A percentile compares a stretch with the other conserved stretches of the same genome.
Conservation (phyloP, 306 rosid species). For the Macrotyloma uniflorum region DNA sequence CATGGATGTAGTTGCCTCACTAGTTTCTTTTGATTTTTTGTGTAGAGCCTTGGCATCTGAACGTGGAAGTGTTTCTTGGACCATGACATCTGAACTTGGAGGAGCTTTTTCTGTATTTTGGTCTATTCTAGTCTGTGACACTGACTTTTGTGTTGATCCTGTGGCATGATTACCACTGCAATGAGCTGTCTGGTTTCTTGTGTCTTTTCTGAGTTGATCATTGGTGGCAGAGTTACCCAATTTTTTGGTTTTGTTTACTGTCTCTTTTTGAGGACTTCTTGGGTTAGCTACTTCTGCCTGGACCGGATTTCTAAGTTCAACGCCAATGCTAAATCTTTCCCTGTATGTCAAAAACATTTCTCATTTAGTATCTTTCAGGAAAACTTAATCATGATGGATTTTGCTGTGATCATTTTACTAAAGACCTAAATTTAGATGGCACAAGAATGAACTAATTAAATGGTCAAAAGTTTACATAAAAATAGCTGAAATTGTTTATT, state of each 20-base stretch:
- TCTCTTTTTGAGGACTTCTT: constrained; percentile 35
- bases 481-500: background rate
- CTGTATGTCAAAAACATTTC: constrained; percentile 46
- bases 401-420: background rate
- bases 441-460: constrained; percentile 8
- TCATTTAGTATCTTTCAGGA: background rate
- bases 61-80: constrained; percentile 31
- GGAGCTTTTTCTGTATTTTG: constrained; percentile 27
- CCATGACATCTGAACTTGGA: constrained; percentile 30
- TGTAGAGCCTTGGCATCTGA: constrained; percentile 29
- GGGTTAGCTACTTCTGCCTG: constrained; percentile 38
- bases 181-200: constrained; percentile 14
- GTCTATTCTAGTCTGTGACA: background rate
- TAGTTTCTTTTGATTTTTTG: constrained; percentile 30
- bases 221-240: constrained; percentile 29
- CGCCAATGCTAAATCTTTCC: constrained; percentile 56
- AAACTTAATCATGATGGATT: background rate
- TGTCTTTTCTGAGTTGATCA: constrained; percentile 31
- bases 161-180: constrained; percentile 15
- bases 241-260: background rate
- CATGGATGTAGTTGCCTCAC: constrained; percentile 39
- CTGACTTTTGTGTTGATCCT: constrained; percentile 19
- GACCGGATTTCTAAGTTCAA: constrained; percentile 28
- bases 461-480: background rate
- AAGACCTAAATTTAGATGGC: background rate